Evolutionary conservation across 345 rosid species (phyloP).

Genomic region (Euphorbia pulcherrima): DNA sequence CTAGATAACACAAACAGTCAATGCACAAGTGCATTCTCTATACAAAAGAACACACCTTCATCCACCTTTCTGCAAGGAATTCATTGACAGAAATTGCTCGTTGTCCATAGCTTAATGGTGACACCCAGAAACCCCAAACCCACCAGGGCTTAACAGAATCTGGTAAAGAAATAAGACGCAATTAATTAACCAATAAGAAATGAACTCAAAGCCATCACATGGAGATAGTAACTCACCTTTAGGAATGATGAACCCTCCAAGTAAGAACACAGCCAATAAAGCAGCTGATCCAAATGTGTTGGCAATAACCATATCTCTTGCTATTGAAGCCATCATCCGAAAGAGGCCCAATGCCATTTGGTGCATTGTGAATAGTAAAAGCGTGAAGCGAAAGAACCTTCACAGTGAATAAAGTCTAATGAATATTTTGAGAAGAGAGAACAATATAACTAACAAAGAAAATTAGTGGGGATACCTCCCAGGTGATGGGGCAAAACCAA

Average conservation of each 20-base stretch:
- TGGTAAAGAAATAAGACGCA: conserved; percentile 25
- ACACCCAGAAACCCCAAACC: conserved; percentile 91
- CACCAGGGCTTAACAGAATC: conserved; percentile 78
- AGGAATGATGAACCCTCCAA: conserved; percentile 90
- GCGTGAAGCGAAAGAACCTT: conserved; percentile 82
- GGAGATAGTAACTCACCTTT: conserved; percentile 40
- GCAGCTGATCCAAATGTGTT: conserved; percentile 80
- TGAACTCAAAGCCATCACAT: background rate
- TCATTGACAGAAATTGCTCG: conserved; percentile 79
- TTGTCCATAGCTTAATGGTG: conserved; percentile 78
- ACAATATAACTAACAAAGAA: background rate
- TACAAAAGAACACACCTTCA: conserved; percentile 35
- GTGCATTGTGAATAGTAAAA: conserved; percentile 67
- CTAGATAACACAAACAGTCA: background rate
- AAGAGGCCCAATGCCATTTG: conserved; percentile 93
- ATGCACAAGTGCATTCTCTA: background rate
- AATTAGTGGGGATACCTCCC: conserved; percentile 46
- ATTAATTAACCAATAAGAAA: conserved; percentile 3
- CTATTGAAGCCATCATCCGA: conserved; percentile 67
- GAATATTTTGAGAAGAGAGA: conserved; percentile 14
- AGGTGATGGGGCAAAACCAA: conserved; percentile 73
- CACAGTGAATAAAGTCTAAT: conserved; percentile 8
- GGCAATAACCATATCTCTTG: conserved; percentile 85
- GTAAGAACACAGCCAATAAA: conserved; percentile 51
- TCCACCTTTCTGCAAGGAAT: conserved; percentile 78